Evolutionary conservation across 352 stramenopile species (phyloP), one percentile per base, ranked within the genome.

Genomic region (Phytophthora sp.): DNA sequence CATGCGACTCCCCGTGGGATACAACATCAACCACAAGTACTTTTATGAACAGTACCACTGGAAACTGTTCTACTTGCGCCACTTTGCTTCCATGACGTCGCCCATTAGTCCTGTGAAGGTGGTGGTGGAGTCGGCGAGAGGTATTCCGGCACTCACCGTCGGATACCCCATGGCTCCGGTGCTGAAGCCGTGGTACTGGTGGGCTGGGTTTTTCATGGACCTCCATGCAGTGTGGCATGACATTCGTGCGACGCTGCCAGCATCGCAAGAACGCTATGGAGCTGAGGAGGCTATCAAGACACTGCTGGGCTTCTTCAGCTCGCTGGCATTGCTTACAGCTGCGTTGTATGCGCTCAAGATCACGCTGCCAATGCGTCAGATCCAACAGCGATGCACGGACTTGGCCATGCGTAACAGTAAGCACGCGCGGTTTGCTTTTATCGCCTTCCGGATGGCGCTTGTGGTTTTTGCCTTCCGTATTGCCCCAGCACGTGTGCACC

Each of bases 21-120:
- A 95, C 71, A 96, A 96, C 60, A 95, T 95, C 74, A 95, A 96
- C 71, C 87, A 96, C 77, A 95, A 95, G 75, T 96, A 92, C 58
- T 94, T 88, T 52, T 94, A 92, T 65, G 87, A 95, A 49, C 84
- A 94, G 72, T 95, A 95, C 63, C 79, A 95, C 66, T 95, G 87
- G 87, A 95, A 92, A 62, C 55, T 96, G 11, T 96, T 92, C 46
- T 93, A 91, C 49, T 59, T 92, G 46, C 77, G 77, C 11, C 87
- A 94, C 56, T 95, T 95, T 56, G 84, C 86, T 23, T 92, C 84
- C 23, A 92, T 96, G 82, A 94, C 87, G 51, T 94, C 86, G 17
- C 80, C 84, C 2, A 92, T 95, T 61, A 92, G 84, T 42, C 86
- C 86, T 2, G 82, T 95, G 15, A 89, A 89, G 54, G 84, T 96